A percentile compares a stretch with the other conserved stretches of the same genome.
phyloP scores from a whole-genome alignment of 208 protist genomes.

The Crithidia thermophila region DNA sequence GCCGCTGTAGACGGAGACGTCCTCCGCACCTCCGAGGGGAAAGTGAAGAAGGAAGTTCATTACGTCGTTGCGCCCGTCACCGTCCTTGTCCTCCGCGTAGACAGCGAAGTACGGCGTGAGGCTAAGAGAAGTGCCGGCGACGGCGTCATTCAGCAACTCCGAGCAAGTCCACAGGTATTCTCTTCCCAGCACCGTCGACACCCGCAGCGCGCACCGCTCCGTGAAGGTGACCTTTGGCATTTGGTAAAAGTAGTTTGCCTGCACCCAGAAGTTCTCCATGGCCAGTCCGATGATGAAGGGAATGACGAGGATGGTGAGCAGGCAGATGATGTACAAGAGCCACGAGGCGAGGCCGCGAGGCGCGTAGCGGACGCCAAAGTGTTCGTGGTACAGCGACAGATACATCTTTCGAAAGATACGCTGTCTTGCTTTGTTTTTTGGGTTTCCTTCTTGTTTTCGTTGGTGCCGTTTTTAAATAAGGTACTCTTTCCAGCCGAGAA shows the following conservation, averaged over 20 bases:
- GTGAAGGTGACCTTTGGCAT: constrained; percentile 62
- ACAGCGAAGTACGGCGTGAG: constrained; percentile 65
- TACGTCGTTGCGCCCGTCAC: constrained; percentile 37
- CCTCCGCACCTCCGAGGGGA: constrained; percentile 48
- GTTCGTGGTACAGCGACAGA: constrained; percentile 63
- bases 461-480: too few species aligned
- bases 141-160: constrained; percentile 50
- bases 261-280: constrained; percentile 86
- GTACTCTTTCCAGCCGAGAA: too few species aligned
- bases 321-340: constrained; percentile 65
- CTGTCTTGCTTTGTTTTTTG: not conserved
- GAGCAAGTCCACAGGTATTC: constrained; percentile 84
- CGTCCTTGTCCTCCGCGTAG: constrained; percentile 54
- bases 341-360: constrained; percentile 57
- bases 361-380: constrained; percentile 74
- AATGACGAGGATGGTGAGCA: constrained; percentile 56
- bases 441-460: too few species aligned
- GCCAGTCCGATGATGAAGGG: constrained; percentile 62
- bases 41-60: constrained; percentile 59
- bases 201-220: constrained; percentile 56
- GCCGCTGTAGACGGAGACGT: constrained; percentile 23
- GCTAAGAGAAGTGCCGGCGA: constrained; percentile 39
- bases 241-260: constrained; percentile 52
- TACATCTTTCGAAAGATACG: not conserved
- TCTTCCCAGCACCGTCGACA: constrained; percentile 55